Evolutionary conservation across 495 filamentous ascomycete species (phyloP).

Genomic region (Hypoxylon subgilvum): DNA sequence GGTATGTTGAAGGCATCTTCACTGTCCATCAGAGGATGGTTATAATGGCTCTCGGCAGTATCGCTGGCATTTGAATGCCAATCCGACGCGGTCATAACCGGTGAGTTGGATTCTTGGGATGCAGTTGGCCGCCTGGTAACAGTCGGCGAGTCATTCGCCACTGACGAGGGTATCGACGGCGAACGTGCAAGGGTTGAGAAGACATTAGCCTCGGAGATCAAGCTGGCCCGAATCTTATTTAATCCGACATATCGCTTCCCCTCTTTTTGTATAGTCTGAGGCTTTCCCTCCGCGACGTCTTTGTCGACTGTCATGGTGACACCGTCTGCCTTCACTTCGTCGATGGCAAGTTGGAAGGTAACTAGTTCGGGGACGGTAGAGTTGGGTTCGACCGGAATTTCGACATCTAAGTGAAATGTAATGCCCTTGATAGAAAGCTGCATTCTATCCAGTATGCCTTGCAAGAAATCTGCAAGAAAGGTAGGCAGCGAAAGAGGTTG

Average conservation of each 20-base stretch:
- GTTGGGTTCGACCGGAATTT: conserved; percentile 66
- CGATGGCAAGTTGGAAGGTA: conserved; percentile 68
- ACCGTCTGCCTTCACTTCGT: conserved; percentile 69
- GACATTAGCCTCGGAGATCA: conserved; percentile 75
- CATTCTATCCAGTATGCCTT: conserved; percentile 80
- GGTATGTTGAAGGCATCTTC: conserved; percentile 59
- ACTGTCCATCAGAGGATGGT: conserved; percentile 48
- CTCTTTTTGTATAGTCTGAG: conserved; percentile 50
- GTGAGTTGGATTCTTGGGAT: conserved; percentile 21
- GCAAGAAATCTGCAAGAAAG: conserved; percentile 81
- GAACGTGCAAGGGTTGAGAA: conserved; percentile 71
- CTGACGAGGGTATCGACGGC: conserved; percentile 66
- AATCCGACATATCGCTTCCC: conserved; percentile 72
- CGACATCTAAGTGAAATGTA: conserved; percentile 64
- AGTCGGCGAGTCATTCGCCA: conserved; percentile 54
- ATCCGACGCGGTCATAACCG: not conserved
- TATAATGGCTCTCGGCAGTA: conserved; percentile 37
- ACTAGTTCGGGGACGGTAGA: conserved; percentile 58
- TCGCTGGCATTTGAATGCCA: conserved; percentile 32
- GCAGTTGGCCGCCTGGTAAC: conserved; percentile 26
- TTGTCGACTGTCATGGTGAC: conserved; percentile 54
- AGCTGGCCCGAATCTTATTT: conserved; percentile 64
- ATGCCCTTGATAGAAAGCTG: conserved; percentile 69
- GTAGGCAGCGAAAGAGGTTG: conserved; percentile 75
- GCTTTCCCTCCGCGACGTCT: conserved; percentile 14